These are phyloP conservation scores for Gillenia trifoliata DNA, from an alignment of 306 rosid genomes.

Conservation along the genomic window DNA sequence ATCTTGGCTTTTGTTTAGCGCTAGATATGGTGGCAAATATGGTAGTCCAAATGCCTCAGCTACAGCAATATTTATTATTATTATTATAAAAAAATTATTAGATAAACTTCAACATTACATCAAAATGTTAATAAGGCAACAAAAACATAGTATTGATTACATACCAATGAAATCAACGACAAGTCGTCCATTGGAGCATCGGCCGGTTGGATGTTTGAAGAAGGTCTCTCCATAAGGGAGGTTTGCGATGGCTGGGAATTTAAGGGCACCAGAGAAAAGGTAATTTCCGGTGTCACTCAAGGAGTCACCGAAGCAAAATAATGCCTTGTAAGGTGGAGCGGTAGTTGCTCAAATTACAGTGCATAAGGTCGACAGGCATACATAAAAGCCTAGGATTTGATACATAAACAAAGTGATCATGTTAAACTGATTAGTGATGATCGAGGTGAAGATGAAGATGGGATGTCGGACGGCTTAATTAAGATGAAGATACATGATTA, in stretches of 20 bases:
- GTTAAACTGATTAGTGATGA: no score
- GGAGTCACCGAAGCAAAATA: slow-evolving; percentile 76
- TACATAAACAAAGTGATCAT: no score
- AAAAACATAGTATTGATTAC: no score
- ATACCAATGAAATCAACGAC: slow-evolving; percentile 67
- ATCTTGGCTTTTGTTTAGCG: slow-evolving; percentile 23
- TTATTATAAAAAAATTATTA: no score
- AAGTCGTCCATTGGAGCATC: slow-evolving; percentile 68
- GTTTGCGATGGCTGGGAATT: slow-evolving; percentile 44
- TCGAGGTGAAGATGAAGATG: no score
- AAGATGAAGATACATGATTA: no score
- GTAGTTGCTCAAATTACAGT: no score
- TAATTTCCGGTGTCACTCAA: slow-evolving; percentile 74
- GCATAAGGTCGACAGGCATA: no score
- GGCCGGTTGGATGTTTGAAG: slow-evolving; percentile 54
- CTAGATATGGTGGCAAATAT: slow-evolving; percentile 52
- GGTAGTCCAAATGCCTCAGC: slow-evolving; percentile 66
- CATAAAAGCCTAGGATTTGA: no score
- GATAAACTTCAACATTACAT: no score
- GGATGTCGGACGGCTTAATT: no score
- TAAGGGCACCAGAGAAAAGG: slow-evolving; percentile 44
- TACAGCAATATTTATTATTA: slow-evolving; percentile 1
- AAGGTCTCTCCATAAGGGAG: slow-evolving; percentile 69
- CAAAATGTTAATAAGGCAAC: no score
- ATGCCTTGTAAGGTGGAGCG: slow-evolving; percentile 31